Evolutionary conservation across 2,329 filamentous ascomycete genomes (phyloP), one percentile per base, ranked within the genome.

Genomic region (Microdochium paspali): DNA sequence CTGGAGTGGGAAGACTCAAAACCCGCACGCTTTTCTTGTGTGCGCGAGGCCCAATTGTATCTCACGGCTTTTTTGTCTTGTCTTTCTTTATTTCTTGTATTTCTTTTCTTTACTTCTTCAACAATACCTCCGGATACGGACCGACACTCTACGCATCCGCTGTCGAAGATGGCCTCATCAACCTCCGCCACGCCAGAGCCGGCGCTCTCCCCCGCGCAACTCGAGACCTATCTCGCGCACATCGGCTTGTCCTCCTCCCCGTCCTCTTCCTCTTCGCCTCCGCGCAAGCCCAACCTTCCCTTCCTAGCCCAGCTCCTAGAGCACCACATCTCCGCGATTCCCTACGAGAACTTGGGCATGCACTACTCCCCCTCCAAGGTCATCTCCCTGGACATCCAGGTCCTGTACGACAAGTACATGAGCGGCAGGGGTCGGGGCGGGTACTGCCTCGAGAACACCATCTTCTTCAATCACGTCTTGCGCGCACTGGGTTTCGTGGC

Each of bases 381-480:
- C 12, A 62, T 75, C 30, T 50, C 55, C 13, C 68, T 80, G 6
- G 62, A 72, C 21, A 69, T 73, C 1, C 62, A 72, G n/a, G 53
- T 60, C 44, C 61, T 78, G 2, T 79, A 72, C 55, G 49, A 62
- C 15, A 80, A 79, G 53, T 66, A 77, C 44, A 62, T 80, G 35
- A 26, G 42, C 42, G n/a, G n/a, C n/a, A 24, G 23, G 6, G 67
- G 66, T 5, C 63, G 68, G 2, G 79, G 79, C 18, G 79, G 79
- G 0, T 83, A 82, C 58, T 83, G 78, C 62, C 77, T 83, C 69
- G 78, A 82, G 56, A 68, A 69, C 24, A 73, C 67, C 47, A 67
- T 79, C 39, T 66, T 82, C 20, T 79, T 80, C 53, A 68, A 72
- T 53, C 66, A 77, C 51, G 59, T 79, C 12, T 64, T 81, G 4